Conservation (phyloP, 345 rosid species). For the Eucalyptus pauciflora region DNA sequence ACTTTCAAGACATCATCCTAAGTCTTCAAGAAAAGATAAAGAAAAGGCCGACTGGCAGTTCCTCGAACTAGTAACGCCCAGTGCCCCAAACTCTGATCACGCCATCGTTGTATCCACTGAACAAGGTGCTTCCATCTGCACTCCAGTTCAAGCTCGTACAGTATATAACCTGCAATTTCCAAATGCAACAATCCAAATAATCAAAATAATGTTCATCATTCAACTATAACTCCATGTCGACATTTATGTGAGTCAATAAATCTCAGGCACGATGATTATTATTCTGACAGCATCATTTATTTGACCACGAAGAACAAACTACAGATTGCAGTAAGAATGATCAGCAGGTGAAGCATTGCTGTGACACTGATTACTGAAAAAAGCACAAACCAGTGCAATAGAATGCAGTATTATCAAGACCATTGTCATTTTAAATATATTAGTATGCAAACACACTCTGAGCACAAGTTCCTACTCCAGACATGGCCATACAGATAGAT, state of each 20-base stretch:
- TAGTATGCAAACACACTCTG: neutral
- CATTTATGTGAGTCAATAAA: neutral
- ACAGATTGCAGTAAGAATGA: neutral
- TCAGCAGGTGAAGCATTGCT: neutral
- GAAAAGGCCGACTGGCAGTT: neutral
- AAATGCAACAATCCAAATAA: neutral
- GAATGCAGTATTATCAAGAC: neutral
- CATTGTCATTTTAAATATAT: neutral
- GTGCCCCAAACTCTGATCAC: constrained; percentile 45
- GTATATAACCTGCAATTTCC: constrained; percentile 20
- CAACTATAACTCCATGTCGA: neutral
- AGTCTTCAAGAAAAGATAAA: neutral
- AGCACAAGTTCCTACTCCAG: neutral
- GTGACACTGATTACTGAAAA: neutral
- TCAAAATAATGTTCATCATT: neutral
- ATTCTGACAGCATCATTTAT: neutral
- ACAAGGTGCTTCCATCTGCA: constrained; percentile 44
- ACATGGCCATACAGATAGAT: neutral
- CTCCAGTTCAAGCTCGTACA: constrained; percentile 50
- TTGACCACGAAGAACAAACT: neutral
- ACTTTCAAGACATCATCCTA: neutral
- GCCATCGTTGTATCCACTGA: constrained; percentile 44
- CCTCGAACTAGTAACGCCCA: constrained; percentile 8
- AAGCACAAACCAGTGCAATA: neutral
- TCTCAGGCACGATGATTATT: neutral